Conservation (phyloP, 805 yeast species). For the Wickerhamiella slavikovae region DNA sequence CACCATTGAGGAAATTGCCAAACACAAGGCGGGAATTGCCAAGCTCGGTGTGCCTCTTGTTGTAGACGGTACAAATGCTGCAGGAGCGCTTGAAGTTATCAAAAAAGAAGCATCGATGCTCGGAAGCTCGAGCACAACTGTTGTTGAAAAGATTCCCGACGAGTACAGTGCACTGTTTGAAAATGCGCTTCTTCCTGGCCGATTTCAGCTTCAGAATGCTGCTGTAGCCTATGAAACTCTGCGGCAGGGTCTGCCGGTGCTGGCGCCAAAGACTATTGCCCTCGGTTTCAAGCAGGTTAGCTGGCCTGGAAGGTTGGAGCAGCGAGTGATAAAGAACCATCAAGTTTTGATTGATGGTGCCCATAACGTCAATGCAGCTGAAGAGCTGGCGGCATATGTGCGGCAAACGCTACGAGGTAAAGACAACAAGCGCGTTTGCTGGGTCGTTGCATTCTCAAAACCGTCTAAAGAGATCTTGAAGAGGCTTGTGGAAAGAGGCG, state of each 20-base stretch:
- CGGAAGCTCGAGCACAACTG: neutral
- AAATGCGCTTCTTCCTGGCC: constrained; percentile 42
- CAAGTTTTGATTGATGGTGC: constrained; percentile 67
- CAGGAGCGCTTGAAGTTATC: constrained; percentile 22
- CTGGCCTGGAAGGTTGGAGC: constrained; percentile 86
- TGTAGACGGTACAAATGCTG: constrained; percentile 46
- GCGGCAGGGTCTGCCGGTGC: constrained; percentile 7
- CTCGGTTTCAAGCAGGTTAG: constrained; percentile 32
- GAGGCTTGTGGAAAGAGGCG: constrained; percentile 29
- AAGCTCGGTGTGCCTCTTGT: constrained; percentile 40
- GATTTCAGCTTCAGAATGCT: constrained; percentile 51
- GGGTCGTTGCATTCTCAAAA: constrained; percentile 65
- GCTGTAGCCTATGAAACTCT: constrained; percentile 17
- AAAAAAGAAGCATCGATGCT: neutral
- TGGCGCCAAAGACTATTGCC: constrained; percentile 21
- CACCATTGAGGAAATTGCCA: constrained; percentile 43
- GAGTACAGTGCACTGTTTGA: neutral
- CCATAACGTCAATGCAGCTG: constrained; percentile 72
- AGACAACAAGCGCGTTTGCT: constrained; percentile 21
- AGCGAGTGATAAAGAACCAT: constrained; percentile 15
- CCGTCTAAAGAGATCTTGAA: constrained; percentile 28
- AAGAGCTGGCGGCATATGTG: constrained; percentile 41
- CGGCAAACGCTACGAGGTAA: constrained; percentile 15
- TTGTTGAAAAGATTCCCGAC: neutral
- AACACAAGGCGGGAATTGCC: constrained; percentile 73